Evolutionary conservation across 495 filamentous ascomycete genomes (phyloP).

Genomic region (Trichoderma erinaceum): DNA sequence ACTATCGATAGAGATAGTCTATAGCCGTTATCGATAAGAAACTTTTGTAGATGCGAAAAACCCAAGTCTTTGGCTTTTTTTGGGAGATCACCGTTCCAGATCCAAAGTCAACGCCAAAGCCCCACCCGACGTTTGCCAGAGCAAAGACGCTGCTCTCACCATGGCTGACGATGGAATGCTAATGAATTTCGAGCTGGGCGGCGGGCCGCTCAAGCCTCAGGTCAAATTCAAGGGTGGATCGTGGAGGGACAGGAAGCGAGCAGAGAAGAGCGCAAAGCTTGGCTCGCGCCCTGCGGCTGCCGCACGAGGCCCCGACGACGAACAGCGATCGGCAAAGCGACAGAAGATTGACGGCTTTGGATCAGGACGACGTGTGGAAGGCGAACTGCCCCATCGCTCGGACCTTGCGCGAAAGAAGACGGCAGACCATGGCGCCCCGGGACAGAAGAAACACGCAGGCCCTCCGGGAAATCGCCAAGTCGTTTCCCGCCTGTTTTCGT

Average conservation of each 20-base stretch:
- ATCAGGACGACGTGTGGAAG: conserved; percentile 18
- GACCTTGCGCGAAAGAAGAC: conserved; percentile 17
- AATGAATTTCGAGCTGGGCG: conserved; percentile 78
- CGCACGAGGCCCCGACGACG: conserved; percentile 17
- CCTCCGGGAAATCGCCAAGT: conserved; percentile 42
- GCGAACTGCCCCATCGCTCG: neutral
- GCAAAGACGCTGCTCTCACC: neutral
- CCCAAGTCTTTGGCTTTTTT: neutral
- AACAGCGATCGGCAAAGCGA: conserved; percentile 35
- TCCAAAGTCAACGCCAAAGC: neutral
- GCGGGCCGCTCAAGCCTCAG: conserved; percentile 51
- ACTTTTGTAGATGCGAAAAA: neutral
- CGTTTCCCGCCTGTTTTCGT: conserved; percentile 85
- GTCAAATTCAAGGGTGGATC: conserved; percentile 77
- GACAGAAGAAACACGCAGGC: conserved; percentile 18
- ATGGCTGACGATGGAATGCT: conserved; percentile 97
- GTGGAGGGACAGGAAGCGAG: conserved; percentile 82
- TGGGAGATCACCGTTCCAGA: neutral
- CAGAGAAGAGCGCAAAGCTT: conserved; percentile 61
- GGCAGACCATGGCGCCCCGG: conserved; percentile 19
- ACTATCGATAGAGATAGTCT: neutral
- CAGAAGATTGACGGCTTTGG: conserved; percentile 30
- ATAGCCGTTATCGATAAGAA: neutral
- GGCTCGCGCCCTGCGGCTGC: conserved; percentile 16
- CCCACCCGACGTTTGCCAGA: neutral